phyloP scores from a whole-genome alignment of 2,329 filamentous ascomycete species.

The Phialocephala subalpina region DNA sequence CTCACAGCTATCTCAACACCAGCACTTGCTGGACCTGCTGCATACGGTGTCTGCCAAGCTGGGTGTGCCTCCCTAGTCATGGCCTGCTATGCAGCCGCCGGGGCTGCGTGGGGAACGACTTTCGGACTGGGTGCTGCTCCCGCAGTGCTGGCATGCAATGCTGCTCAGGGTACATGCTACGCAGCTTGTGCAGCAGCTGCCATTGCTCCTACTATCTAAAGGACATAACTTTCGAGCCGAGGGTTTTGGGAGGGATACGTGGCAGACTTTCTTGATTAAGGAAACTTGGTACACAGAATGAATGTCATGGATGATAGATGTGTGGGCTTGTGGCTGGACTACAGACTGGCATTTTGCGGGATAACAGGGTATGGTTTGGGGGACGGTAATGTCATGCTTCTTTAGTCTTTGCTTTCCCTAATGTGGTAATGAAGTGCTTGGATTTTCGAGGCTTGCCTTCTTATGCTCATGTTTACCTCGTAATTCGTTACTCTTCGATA shows the following conservation, averaged over 20 bases:
- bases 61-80: constrained; percentile 54
- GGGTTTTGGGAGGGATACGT: neutral
- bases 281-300: neutral
- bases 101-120: constrained; percentile 51
- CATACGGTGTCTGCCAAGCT: constrained; percentile 56
- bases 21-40: constrained; percentile 43
- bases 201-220: constrained; percentile 46
- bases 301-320: neutral
- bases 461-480: too few species aligned
- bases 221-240: neutral
- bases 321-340: neutral
- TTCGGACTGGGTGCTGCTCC: constrained; percentile 49
- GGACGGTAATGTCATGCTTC: too few species aligned
- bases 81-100: constrained; percentile 55
- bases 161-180: constrained; percentile 52
- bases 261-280: neutral
- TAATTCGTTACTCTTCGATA: neutral
- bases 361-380: too few species aligned
- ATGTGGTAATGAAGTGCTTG: too few species aligned
- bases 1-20: constrained; percentile 12
- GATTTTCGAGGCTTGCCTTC: too few species aligned
- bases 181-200: constrained; percentile 51
- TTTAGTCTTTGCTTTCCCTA: too few species aligned
- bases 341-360: neutral
- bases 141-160: constrained; percentile 53